Conservation (phyloP, 371 early-diverging fungal species). For the Umbelopsis sp. region DNA sequence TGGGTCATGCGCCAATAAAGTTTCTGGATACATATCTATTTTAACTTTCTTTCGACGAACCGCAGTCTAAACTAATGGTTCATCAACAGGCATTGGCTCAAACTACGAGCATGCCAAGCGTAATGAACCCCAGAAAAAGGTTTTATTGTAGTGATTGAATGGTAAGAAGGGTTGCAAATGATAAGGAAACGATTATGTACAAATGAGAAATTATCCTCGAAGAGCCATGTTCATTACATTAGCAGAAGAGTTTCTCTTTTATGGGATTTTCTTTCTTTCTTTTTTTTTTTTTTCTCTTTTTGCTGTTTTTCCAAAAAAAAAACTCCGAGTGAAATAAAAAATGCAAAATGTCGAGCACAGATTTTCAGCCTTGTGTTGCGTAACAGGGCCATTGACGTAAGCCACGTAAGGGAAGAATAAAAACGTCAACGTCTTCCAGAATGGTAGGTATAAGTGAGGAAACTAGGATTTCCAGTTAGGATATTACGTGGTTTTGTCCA, state of each 20-base stretch:
- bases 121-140: background rate
- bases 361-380: background rate
- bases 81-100: too few relatives aligned
- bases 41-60: too few relatives aligned
- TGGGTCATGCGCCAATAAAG: too few relatives aligned
- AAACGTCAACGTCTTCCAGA: background rate
- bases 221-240: background rate
- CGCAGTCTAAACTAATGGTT: too few relatives aligned
- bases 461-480: background rate
- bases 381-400: background rate
- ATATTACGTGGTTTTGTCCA: background rate
- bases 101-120: too few relatives aligned
- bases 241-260: background rate
- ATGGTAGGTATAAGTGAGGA: conserved; percentile 1
- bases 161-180: background rate
- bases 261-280: background rate
- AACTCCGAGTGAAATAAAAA: background rate
- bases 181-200: background rate
- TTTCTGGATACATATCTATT: too few relatives aligned
- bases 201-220: background rate
- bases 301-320: background rate
- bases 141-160: conserved; percentile 1
- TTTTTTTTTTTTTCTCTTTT: background rate
- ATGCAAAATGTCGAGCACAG: background rate
- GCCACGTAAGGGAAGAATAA: background rate